Percentiles rank a stretch among this genome's conserved stretches.
These are phyloP conservation scores for Porcisia hertigi DNA, from an alignment of 208 protist genomes.

Conservation along the genomic window DNA sequence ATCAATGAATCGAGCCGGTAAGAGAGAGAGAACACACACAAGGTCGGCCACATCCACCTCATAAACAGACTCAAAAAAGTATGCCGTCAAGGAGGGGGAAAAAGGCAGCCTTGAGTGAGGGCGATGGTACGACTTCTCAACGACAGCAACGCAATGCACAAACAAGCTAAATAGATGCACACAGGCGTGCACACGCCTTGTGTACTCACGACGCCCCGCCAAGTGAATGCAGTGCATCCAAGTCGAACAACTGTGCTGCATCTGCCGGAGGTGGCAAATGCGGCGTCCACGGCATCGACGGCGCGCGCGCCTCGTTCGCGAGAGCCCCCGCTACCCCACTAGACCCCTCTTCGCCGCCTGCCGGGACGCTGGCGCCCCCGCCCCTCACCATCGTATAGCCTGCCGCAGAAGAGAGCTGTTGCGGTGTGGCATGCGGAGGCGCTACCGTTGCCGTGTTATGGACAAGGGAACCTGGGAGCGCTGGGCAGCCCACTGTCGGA, in stretches of 20 bases:
- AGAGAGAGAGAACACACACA: neutral
- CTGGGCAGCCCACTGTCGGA: neutral
- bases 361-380: neutral
- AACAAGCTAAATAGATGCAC: neutral
- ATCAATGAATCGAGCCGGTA: neutral
- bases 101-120: neutral
- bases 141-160: neutral
- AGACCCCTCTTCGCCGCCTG: neutral
- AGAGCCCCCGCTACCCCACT: neutral
- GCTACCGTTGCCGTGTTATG: neutral
- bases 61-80: neutral
- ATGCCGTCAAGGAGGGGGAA: neutral
- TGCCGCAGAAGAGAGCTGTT: neutral
- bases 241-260: constrained; percentile 16
- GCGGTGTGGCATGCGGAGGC: neutral
- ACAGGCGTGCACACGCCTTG: neutral
- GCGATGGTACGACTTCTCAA: neutral
- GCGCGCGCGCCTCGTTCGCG: no score
- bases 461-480: neutral
- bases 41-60: neutral
- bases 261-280: neutral
- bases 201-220: neutral
- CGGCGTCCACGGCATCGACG: neutral
- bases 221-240: neutral
- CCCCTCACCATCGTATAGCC: neutral